phyloP scores from a whole-genome alignment of 495 filamentous ascomycete species.

The Pseudoneurospora amorphoporcata region DNA sequence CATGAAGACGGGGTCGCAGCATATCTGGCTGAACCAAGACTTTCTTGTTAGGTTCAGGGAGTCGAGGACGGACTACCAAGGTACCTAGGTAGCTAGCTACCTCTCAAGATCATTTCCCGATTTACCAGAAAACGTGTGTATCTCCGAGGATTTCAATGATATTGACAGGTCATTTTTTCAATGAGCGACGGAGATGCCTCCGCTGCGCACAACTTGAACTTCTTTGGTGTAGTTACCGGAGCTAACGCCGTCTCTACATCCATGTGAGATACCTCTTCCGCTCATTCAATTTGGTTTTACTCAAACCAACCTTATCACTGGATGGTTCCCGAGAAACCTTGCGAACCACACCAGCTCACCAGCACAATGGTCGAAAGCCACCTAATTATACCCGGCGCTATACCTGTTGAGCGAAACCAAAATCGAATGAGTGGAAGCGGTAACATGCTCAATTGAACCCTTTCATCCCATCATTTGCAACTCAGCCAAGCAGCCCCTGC shows the following conservation, averaged over 20 bases:
- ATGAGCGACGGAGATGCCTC: neutral
- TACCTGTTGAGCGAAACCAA: too few species aligned
- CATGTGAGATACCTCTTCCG: neutral
- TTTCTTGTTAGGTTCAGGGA: neutral
- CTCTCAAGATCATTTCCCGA: neutral
- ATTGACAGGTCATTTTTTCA: neutral
- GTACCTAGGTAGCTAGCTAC: neutral
- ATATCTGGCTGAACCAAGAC: neutral
- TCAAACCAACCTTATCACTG: too few species aligned
- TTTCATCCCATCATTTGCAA: neutral
- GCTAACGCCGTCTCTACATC: neutral
- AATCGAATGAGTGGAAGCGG: too few species aligned
- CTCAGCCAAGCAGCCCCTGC: neutral
- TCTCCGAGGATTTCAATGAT: neutral
- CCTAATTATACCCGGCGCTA: too few species aligned
- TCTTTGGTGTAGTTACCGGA: neutral
- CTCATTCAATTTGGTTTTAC: too few species aligned
- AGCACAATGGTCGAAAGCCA: too few species aligned
- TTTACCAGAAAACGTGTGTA: constrained; percentile 15
- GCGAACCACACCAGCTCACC: too few species aligned
- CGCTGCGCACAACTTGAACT: neutral
- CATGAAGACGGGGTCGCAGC: neutral
- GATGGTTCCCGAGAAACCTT: too few species aligned
- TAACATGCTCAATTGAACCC: neutral
- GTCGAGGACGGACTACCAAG: neutral